Conservation (phyloP, 2,329 filamentous ascomycete genomes). For the Coniella vitis region DNA sequence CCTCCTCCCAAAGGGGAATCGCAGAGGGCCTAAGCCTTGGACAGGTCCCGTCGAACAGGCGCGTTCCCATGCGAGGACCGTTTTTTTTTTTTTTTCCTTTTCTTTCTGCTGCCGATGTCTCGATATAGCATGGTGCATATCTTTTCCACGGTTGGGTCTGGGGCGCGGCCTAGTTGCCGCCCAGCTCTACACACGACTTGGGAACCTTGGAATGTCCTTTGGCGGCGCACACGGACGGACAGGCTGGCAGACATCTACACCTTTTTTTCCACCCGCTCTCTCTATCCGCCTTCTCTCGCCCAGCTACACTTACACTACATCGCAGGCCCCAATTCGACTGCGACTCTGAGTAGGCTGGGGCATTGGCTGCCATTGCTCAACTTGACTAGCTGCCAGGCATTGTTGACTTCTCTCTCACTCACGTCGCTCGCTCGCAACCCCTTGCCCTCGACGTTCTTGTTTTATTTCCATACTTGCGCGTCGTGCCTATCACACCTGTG, state of each 20-base stretch:
- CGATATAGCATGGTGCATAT: conserved; percentile 36
- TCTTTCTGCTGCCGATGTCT: conserved; percentile 25
- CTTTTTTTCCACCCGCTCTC: conserved; percentile 31
- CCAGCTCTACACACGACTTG: too few species aligned
- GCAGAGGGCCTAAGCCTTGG: conserved; percentile 6
- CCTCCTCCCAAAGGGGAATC: conserved; percentile 18
- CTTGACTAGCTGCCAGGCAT: too few species aligned
- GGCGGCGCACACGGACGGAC: too few species aligned
- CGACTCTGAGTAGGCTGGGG: conserved; percentile 32
- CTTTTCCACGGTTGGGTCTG: conserved; percentile 25
- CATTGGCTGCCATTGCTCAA: conserved; percentile 3
- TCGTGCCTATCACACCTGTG: conserved; percentile 26
- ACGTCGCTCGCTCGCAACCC: conserved; percentile 17
- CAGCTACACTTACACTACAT: too few species aligned
- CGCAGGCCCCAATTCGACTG: conserved; percentile 22
- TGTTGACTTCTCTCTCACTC: conserved; percentile 11
- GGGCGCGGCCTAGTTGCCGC: too few species aligned
- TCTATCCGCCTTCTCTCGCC: too few species aligned
- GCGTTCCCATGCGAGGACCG: conserved; percentile 10
- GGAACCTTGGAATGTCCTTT: too few species aligned
- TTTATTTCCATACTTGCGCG: conserved; percentile 20
- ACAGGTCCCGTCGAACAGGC: conserved; percentile 13
- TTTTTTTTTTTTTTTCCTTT: conserved; percentile 19
- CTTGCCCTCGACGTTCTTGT: conserved; percentile 19
- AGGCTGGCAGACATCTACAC: conserved; percentile 25